Conservation (phyloP, 2,329 filamentous ascomycete species). For the Cladosporium sp. region DNA sequence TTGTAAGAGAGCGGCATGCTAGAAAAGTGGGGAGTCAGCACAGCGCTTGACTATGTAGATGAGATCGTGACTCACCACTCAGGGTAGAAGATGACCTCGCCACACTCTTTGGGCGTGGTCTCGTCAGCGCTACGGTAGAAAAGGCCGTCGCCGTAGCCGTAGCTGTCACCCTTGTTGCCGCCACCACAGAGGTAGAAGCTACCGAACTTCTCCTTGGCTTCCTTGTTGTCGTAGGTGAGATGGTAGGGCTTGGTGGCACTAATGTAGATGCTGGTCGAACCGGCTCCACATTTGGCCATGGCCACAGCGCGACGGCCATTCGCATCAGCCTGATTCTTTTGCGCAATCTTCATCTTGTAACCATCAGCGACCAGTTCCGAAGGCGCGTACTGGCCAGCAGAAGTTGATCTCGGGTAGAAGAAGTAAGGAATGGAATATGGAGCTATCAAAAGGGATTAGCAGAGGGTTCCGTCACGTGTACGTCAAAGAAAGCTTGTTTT, state of each 20-base stretch:
- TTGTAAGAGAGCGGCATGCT: background rate
- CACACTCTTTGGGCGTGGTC: background rate
- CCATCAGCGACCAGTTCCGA: background rate
- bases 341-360: slow-evolving; percentile 1
- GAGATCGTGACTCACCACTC: background rate
- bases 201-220: slow-evolving; percentile 8
- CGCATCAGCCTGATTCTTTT: background rate
- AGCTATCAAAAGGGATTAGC: background rate
- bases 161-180: background rate
- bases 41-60: background rate
- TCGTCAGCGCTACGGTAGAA: slow-evolving; percentile 10
- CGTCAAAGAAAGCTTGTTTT: too few relatives aligned
- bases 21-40: background rate
- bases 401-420: slow-evolving; percentile 1
- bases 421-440: background rate
- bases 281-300: background rate
- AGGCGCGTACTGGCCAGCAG: background rate
- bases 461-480: background rate
- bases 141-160: background rate
- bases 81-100: slow-evolving; percentile 9
- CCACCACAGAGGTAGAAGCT: slow-evolving; percentile 7
- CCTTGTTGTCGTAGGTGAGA: slow-evolving; percentile 9
- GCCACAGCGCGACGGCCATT: slow-evolving; percentile 5
- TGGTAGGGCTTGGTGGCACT: background rate
- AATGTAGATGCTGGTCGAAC: slow-evolving; percentile 10